Base-by-base conservation (phyloP, 352 stramenopile species). In the Phytophthora palmivora region DNA sequence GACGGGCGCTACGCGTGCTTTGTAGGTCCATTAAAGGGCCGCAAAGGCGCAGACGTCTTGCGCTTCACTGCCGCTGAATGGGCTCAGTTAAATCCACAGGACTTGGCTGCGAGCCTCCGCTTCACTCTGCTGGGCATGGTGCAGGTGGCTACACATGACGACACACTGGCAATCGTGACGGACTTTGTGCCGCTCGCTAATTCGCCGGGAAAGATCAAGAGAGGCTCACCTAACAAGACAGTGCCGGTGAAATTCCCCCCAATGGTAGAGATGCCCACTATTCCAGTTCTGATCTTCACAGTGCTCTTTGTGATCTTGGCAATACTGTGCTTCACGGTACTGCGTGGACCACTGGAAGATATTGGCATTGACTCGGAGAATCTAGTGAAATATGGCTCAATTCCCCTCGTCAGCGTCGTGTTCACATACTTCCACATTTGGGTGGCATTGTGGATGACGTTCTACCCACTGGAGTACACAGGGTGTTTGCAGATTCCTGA, bases 391-490 rank as follows among this genome's bases (percentile, higher is more conserved):
- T 94, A 90, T 60, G 86, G 82, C 24, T 93, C 84, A 5, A 96
- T 96, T 53, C 88, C 87, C 4, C 62, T 91, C 43, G 92, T 97
- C 15, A 94, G 86, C 30, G 88, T 96, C 26, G 73, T 84, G 12
- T 97, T 98, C 58, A 98, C 94, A 36, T 98, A 98, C 60, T 70
- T 97, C 36, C 97, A 98, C 70, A 98, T 98, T 76, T 97, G 96
- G 79, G 70, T 98, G 54, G 97, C 97, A 32, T 76, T 99, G 2
- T 99, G 95, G 79, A 98, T 98, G 91, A 99, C 98, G 30, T 99
- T 99, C 74, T 97, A 98, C 71, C 97, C 97, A 6, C 79, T 99
- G 32, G 72, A 98, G 42, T 99, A 98, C 68, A 71, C 84, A 24
- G 97, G 96, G 16, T 94, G 89, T 24, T 72, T 97, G 52, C 92